A percentile compares a stretch with the other conserved stretches of the same genome.
These are phyloP conservation scores for Bipolaris zeicola DNA, from an alignment of 2,329 filamentous ascomycete species.

Conservation along the genomic window DNA sequence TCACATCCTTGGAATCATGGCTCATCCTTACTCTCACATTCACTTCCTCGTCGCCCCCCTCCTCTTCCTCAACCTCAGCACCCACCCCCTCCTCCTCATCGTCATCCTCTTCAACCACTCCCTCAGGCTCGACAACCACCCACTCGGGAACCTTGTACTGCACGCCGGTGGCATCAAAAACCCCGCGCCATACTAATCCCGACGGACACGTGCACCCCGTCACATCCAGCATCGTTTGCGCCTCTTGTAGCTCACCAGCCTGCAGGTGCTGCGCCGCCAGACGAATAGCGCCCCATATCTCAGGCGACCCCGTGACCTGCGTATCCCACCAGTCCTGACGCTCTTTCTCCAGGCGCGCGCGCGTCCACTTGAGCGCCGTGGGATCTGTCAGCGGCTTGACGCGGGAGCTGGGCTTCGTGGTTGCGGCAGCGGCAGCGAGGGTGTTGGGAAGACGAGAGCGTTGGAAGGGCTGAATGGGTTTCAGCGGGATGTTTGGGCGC, in stretches of 20 bases:
- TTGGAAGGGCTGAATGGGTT: slow-evolving; percentile 29
- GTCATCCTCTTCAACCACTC: slow-evolving; percentile 36
- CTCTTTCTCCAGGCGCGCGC: slow-evolving; percentile 70
- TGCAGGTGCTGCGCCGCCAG: slow-evolving; percentile 72
- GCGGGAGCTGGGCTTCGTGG: slow-evolving; percentile 26
- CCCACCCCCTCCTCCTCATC: slow-evolving; percentile 29
- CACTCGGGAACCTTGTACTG: slow-evolving; percentile 54
- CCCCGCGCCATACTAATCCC: slow-evolving; percentile 49
- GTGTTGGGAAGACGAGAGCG: slow-evolving; percentile 39
- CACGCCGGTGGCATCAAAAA: slow-evolving; percentile 53
- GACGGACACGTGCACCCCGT: slow-evolving; percentile 62
- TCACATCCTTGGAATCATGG: slow-evolving; percentile 46
- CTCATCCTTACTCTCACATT: slow-evolving; percentile 48
- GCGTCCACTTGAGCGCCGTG: slow-evolving; percentile 54
- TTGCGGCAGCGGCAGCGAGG: slow-evolving; percentile 24
- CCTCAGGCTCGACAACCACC: slow-evolving; percentile 53
- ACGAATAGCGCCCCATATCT: slow-evolving; percentile 80
- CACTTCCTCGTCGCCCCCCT: slow-evolving; percentile 30
- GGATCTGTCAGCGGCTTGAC: slow-evolving; percentile 29
- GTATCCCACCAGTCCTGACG: slow-evolving; percentile 89
- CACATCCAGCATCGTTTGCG: slow-evolving; percentile 80
- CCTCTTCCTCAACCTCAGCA: slow-evolving; percentile 24
- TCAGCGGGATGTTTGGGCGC: slow-evolving; percentile 37
- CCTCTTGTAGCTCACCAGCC: slow-evolving; percentile 55
- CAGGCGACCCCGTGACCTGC: slow-evolving; percentile 73